Conservation (phyloP, 1,284 basidiomycete genomes). For the Trichosporon sp. region DNA sequence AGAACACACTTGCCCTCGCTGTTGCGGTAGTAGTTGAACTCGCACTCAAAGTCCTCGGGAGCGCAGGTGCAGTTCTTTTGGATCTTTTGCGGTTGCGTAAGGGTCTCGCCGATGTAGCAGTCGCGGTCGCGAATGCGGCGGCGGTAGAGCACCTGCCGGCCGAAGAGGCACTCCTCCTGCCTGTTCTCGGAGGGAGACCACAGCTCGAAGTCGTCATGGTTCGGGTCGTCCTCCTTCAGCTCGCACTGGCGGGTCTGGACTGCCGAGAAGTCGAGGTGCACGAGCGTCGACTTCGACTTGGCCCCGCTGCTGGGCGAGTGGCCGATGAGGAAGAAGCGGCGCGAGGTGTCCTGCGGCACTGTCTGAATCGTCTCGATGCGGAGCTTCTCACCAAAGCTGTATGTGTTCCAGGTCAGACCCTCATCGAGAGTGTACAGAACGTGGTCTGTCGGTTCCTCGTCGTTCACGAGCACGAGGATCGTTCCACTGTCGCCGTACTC, state of each 20-base stretch:
- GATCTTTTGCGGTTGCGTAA: slow-evolving; percentile 60
- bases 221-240: slow-evolving; percentile 65
- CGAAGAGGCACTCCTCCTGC: slow-evolving; percentile 77
- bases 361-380: slow-evolving; percentile 80
- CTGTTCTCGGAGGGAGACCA: slow-evolving; percentile 90
- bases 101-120: slow-evolving; percentile 76
- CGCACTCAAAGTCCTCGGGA: slow-evolving; percentile 84
- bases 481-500: slow-evolving; percentile 97
- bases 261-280: slow-evolving; percentile 80
- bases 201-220: slow-evolving; percentile 86
- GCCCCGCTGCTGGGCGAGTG: slow-evolving; percentile 61
- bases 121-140: slow-evolving; percentile 76
- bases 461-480: slow-evolving; percentile 88
- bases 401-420: slow-evolving; percentile 83
- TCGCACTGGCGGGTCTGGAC: slow-evolving; percentile 22
- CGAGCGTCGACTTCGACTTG: slow-evolving; percentile 64
- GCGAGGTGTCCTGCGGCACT: slow-evolving; percentile 85
- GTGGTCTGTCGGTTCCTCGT: slow-evolving; percentile 88
- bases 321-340: slow-evolving; percentile 87
- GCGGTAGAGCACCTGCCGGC: slow-evolving; percentile 83
- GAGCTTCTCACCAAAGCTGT: slow-evolving; percentile 78
- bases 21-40: slow-evolving; percentile 83
- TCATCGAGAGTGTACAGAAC: slow-evolving; percentile 88
- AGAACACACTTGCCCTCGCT: slow-evolving; percentile 72
- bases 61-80: slow-evolving; percentile 74